Evolutionary conservation across 352 stramenopile genomes (phyloP), one percentile per base, ranked within the genome.

Genomic region (Globisporangium cylindrosporum): DNA sequence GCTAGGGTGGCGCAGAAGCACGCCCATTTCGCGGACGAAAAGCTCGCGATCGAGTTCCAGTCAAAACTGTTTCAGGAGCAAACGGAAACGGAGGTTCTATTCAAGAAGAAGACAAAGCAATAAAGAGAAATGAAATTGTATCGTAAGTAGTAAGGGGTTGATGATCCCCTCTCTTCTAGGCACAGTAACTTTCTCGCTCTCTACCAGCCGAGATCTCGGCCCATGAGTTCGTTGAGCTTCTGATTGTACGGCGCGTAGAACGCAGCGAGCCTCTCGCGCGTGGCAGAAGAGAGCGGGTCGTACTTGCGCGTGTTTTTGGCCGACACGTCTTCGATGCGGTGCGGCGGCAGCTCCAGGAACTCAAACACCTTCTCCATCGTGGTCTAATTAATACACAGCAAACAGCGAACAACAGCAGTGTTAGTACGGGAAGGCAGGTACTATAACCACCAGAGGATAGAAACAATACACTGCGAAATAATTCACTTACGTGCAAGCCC

Each of bases 221-320:
- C 84, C 22, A 97, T 71, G 25, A 95, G 64, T 32, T 70, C 68
- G 59, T 86, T 83, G 41, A 97, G 78, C 66, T 91, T 93, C 27
- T 71, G 68, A 70, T 97, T 97, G 77, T 86, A 97, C 27, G 90
- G 90, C 20, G 78, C 79, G 66, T 95, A 95, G 66, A 95, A 96
- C 7, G 78, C 76, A 20, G 76, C 59, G 41, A 97, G 77, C 69
- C 86, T 91, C 49, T 72, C 73, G 24, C 79, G 76, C 18, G 85
- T 84, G 22, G 66, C 77, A 2, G 78, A 51, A 9, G 80, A 69
- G 57, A 97, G 77, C 6, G 89, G 82, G 15, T 90, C 79, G 71
- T 97, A 97, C 66, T 86, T 84, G 69, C 92, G 86, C 46, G 85
- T 91, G 71, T 97, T 98, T 70, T 97, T 97, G 48, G 91, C 80